phyloP scores from a whole-genome alignment of 129 eudicot genomes.

The Helianthus tuberosus region DNA sequence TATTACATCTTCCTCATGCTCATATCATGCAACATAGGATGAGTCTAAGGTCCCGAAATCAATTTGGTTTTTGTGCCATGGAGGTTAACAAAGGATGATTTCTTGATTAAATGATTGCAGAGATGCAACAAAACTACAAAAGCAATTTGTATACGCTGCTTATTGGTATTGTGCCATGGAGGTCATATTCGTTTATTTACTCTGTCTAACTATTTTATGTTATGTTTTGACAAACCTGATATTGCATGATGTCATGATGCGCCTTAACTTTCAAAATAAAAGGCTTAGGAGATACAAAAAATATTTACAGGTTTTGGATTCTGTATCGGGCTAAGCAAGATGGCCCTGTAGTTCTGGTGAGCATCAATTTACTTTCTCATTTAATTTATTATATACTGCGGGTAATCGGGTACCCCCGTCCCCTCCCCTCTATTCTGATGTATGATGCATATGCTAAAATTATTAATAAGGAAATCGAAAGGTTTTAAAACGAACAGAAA shows the following conservation, averaged over 20 bases:
- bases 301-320: conserved; percentile 75
- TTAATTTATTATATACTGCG: not conserved
- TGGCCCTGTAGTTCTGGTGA: conserved; percentile 86
- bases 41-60: too few relatives aligned
- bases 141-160: not conserved
- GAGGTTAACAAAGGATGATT: not conserved
- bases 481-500: not conserved
- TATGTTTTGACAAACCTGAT: not conserved
- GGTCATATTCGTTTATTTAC: not conserved
- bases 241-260: not conserved
- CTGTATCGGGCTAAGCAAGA: conserved; percentile 85
- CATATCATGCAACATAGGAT: too few relatives aligned
- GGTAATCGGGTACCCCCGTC: not conserved
- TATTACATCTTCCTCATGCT: too few relatives aligned
- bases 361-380: conserved; percentile 18
- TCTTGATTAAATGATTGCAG: too few relatives aligned
- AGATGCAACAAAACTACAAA: not conserved
- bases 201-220: too few relatives aligned
- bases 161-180: not conserved
- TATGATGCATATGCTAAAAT: not conserved
- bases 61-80: not conserved
- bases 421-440: not conserved
- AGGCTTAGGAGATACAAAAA: conserved; percentile 4
- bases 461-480: not conserved
- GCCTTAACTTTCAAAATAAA: not conserved